Conservation (phyloP, 2,329 filamentous ascomycete genomes). For the Alternaria rosae region DNA sequence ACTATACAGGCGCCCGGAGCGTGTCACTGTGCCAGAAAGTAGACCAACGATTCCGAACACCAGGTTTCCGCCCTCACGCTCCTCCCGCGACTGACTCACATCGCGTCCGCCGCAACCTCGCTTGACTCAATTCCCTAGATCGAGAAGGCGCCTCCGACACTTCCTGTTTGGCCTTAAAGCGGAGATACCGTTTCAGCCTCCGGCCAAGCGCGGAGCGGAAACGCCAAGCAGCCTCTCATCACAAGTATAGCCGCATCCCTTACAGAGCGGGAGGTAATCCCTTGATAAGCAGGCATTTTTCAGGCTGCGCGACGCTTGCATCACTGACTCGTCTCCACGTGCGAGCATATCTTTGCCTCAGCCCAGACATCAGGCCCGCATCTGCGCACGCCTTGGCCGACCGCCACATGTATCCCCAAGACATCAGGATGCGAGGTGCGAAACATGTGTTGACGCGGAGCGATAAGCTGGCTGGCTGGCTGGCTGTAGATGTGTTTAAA, state of each 20-base stretch:
- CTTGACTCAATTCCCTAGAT: background rate
- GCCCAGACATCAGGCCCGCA: background rate
- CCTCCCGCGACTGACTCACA: background rate
- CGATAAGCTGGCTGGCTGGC: background rate
- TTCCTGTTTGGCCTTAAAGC: background rate
- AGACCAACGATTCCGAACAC: background rate
- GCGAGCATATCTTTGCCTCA: background rate
- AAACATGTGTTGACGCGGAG: constrained; percentile 2
- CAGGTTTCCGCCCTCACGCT: background rate
- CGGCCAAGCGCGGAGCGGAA: constrained; percentile 8
- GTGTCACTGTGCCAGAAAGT: background rate
- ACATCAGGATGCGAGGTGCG: background rate
- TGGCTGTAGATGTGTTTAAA: background rate
- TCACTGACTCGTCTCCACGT: background rate
- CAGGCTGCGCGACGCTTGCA: background rate
- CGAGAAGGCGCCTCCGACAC: background rate
- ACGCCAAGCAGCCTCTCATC: constrained; percentile 5
- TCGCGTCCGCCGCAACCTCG: background rate
- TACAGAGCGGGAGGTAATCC: background rate
- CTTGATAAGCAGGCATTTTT: background rate
- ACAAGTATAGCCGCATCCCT: background rate
- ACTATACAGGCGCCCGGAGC: background rate
- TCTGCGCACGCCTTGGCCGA: background rate
- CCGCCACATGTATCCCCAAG: background rate
- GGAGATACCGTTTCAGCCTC: background rate